These are phyloP conservation scores for Nannizziopsis arthrosporioides DNA, from an alignment of 2,329 filamentous ascomycete genomes.

Conservation along the genomic window DNA sequence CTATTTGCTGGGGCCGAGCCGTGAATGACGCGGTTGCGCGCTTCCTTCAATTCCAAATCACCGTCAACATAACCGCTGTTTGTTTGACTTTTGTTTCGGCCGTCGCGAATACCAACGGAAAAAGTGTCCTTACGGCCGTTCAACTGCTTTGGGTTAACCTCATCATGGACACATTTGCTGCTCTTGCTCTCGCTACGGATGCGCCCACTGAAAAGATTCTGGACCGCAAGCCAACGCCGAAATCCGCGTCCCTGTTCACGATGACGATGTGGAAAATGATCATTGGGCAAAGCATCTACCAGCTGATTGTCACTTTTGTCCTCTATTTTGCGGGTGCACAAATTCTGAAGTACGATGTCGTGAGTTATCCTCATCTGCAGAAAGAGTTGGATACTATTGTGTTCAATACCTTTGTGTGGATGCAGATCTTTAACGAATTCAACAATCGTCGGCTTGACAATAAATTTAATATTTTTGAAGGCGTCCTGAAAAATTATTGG, in stretches of 20 bases:
- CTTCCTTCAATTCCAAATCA: conserved; percentile 54
- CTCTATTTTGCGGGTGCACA: conserved; percentile 62
- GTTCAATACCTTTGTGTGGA: conserved; percentile 98
- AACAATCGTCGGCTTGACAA: conserved; percentile 95
- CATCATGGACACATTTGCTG: conserved; percentile 94
- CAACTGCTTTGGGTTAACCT: conserved; percentile 93
- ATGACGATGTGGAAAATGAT: conserved; percentile 99
- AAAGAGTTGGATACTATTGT: conserved; percentile 63
- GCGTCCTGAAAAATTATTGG: conserved; percentile 71
- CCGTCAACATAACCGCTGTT: conserved; percentile 86
- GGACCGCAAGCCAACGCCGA: conserved; percentile 65
- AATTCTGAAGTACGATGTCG: conserved; percentile 49
- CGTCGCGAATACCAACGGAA: conserved; percentile 56
- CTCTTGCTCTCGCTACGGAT: conserved; percentile 77
- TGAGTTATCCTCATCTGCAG: conserved; percentile 32
- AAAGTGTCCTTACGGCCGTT: conserved; percentile 72
- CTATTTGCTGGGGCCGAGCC: conserved; percentile 56
- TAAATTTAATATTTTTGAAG: conserved; percentile 89
- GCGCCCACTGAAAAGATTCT: conserved; percentile 73
- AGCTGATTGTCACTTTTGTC: conserved; percentile 65
- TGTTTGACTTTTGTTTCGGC: conserved; percentile 78
- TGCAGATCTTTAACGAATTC: conserved; percentile 98
- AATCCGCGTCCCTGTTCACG: conserved; percentile 66
- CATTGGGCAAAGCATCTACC: conserved; percentile 79
- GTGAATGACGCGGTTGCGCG: conserved; percentile 59